phyloP scores from a whole-genome alignment of 371 early-diverging fungal species.

The Choanephora cucurbitarum region DNA sequence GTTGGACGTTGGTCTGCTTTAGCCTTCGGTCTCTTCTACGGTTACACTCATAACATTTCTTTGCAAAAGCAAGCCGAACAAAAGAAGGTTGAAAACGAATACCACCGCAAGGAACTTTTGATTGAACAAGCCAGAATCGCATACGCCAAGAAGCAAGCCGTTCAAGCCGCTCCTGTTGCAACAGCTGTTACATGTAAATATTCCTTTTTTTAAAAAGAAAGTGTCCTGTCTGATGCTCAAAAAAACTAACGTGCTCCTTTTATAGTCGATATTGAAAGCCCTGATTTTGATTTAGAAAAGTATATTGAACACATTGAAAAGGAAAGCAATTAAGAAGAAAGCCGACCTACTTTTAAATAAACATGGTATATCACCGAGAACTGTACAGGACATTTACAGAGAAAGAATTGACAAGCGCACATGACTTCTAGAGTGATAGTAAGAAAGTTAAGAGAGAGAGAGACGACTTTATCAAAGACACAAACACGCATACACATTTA shows the following conservation, averaged over 20 bases:
- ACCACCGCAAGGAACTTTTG: conserved; percentile 67
- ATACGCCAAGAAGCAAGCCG: conserved; percentile 62
- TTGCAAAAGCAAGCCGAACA: conserved; percentile 63
- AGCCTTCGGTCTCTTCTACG: conserved; percentile 72
- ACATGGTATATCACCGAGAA: conserved; percentile 13
- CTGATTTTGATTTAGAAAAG: conserved; percentile 70
- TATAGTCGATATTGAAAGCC: conserved; percentile 59
- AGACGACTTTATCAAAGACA: not conserved
- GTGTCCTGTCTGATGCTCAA: too few relatives aligned
- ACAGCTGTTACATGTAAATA: conserved; percentile 19
- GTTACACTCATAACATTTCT: conserved; percentile 66
- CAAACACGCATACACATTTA: too few relatives aligned
- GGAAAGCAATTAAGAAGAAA: conserved; percentile 21
- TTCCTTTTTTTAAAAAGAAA: too few relatives aligned
- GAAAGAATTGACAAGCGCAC: conserved; percentile 4
- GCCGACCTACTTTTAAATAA: not conserved
- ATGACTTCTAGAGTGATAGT: not conserved
- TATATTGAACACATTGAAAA: conserved; percentile 53
- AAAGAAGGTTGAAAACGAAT: conserved; percentile 60
- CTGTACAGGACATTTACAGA: conserved; percentile 4
- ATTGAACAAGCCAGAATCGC: conserved; percentile 73
- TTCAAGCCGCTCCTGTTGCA: conserved; percentile 19
- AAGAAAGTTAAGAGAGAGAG: conserved; percentile 1
- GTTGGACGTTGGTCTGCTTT: conserved; percentile 81
- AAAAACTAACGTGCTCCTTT: conserved; percentile 7